Evolutionary conservation across 345 rosid species (phyloP).

Genomic region (Syzygium jambos): DNA sequence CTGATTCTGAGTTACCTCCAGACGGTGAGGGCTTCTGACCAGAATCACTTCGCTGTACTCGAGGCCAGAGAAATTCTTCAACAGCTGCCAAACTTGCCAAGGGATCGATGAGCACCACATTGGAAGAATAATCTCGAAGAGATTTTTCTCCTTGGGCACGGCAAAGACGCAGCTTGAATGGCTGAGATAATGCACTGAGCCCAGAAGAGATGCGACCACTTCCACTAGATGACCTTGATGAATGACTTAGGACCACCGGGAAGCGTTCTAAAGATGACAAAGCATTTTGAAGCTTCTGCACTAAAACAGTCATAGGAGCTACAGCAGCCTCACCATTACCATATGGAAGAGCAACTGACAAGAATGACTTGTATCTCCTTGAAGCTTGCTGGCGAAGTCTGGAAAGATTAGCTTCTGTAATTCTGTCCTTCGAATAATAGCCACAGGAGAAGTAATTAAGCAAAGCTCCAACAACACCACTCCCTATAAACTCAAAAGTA

Average conservation of each 20-base stretch:
- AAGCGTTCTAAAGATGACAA: slow-evolving; percentile 90
- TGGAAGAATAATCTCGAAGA: slow-evolving; percentile 96
- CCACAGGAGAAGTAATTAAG: slow-evolving; percentile 92
- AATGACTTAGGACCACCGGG: slow-evolving; percentile 92
- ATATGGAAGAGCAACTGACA: slow-evolving; percentile 67
- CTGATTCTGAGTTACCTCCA: slow-evolving; percentile 60
- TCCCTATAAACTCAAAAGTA: slow-evolving; percentile 96
- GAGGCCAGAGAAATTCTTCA: slow-evolving; percentile 98
- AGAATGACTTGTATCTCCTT: slow-evolving; percentile 71
- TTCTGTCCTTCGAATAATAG: slow-evolving; percentile 71
- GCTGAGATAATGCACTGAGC: slow-evolving; percentile 88
- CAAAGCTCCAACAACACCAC: slow-evolving; percentile 95
- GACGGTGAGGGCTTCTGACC: slow-evolving; percentile 62
- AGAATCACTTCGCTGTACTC: slow-evolving; percentile 85
- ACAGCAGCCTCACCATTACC: slow-evolving; percentile 32
- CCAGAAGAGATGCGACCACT: slow-evolving; percentile 98
- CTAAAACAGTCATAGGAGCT: slow-evolving; percentile 70
- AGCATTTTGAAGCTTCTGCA: slow-evolving; percentile 98
- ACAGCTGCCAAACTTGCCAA: slow-evolving; percentile 94
- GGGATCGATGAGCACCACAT: slow-evolving; percentile 90
- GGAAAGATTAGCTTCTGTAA: slow-evolving; percentile 64
- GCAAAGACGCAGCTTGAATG: slow-evolving; percentile 89
- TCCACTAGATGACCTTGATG: slow-evolving; percentile 78
- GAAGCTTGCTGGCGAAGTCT: slow-evolving; percentile 83
- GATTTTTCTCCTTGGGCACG: slow-evolving; percentile 88